phyloP scores from a whole-genome alignment of 108 stramenopile genomes.

The Pelagomonas calceolata region DNA sequence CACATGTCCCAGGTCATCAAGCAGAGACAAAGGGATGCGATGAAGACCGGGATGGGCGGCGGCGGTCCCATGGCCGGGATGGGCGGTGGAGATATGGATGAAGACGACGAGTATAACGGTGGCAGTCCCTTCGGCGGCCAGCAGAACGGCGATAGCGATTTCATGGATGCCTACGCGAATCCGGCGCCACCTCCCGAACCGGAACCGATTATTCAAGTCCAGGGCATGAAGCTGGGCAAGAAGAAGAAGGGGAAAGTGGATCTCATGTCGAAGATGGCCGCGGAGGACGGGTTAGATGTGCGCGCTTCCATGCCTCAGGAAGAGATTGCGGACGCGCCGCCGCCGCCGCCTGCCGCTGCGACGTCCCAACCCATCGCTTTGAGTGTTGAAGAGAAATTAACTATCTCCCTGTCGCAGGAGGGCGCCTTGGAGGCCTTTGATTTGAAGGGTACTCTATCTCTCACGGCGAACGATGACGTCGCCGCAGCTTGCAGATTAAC shows the following conservation, averaged over 20 bases:
- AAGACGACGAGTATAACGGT: background rate
- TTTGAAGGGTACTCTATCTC: constrained; percentile 87
- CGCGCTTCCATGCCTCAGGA: constrained; percentile 53
- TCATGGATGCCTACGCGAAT: constrained; percentile 4
- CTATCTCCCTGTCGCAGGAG: constrained; percentile 77
- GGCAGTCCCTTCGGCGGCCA: background rate
- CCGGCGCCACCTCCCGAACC: constrained; percentile 37
- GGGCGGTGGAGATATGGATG: background rate
- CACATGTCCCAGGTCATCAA: constrained; percentile 77
- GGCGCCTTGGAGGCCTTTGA: constrained; percentile 79
- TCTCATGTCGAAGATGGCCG: constrained; percentile 84
- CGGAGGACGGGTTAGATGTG: constrained; percentile 93
- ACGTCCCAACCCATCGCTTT: constrained; percentile 69
- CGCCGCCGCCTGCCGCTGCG: constrained; percentile 39
- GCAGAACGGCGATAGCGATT: constrained; percentile 29
- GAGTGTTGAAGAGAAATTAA: constrained; percentile 78
- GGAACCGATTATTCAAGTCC: constrained; percentile 72
- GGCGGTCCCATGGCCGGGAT: background rate
- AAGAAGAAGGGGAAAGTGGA: constrained; percentile 48
- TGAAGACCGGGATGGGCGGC: constrained; percentile 17
- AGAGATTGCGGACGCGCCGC: constrained; percentile 29
- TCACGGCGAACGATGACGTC: constrained; percentile 90
- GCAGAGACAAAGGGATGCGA: constrained; percentile 60
- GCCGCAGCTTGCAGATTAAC: constrained; percentile 64
- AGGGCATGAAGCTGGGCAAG: constrained; percentile 87